Conservation (phyloP, 495 filamentous ascomycete genomes). For the Parachaetomium inaequale region DNA sequence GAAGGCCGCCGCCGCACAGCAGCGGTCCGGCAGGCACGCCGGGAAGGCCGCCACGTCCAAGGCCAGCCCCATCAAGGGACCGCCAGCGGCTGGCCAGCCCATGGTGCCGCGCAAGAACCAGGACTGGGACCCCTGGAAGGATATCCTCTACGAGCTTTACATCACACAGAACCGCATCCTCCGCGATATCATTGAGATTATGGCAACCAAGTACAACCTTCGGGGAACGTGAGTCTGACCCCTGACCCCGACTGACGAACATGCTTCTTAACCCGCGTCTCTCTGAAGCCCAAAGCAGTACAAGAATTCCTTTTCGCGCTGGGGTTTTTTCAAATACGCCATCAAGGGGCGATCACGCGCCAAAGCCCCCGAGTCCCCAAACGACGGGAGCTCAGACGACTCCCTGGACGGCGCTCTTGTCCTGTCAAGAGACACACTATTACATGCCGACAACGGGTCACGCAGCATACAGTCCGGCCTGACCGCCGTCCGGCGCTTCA, state of each 20-base stretch:
- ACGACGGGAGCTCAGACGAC: conserved; percentile 4
- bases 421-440: conserved; percentile 5
- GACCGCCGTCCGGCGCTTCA: conserved; percentile 27
- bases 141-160: conserved; percentile 31
- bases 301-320: too few relatives aligned
- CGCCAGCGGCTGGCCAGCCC: conserved; percentile 10
- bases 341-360: conserved; percentile 25
- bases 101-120: conserved; percentile 26
- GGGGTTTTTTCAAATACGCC: conserved; percentile 35
- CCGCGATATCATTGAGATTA: conserved; percentile 31
- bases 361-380: conserved; percentile 16
- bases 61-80: background rate
- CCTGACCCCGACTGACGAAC: too few relatives aligned
- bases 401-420: conserved; percentile 13
- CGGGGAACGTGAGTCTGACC: conserved; percentile 35
- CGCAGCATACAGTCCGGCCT: conserved; percentile 27
- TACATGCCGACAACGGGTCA: conserved; percentile 20
- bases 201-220: conserved; percentile 30
- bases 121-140: conserved; percentile 36
- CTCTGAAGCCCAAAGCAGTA: too few relatives aligned
- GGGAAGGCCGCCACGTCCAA: conserved; percentile 5
- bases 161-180: conserved; percentile 34
- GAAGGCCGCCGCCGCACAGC: background rate
- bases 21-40: conserved; percentile 6
- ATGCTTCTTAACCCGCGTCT: too few relatives aligned